phyloP scores from a whole-genome alignment of 495 filamentous ascomycete genomes.

The Xylaria longipes region DNA sequence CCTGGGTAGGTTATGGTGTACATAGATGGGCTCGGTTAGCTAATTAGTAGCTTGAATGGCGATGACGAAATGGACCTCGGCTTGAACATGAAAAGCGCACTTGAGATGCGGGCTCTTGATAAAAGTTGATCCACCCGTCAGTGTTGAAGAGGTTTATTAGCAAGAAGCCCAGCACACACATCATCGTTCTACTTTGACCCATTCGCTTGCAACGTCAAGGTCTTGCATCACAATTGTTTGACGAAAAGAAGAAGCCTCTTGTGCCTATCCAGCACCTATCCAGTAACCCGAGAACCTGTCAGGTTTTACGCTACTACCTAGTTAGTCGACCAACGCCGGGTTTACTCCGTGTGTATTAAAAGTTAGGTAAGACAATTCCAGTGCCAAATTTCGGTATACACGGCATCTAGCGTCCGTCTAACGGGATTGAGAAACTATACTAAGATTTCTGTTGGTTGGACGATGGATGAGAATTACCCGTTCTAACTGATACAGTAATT shows the following conservation, averaged over 20 bases:
- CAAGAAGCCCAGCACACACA: conserved; percentile 2
- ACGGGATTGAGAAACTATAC: not conserved
- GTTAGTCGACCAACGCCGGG: conserved; percentile 1
- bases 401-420: not conserved
- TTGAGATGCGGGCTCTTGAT: conserved; percentile 6
- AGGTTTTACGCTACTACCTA: not conserved
- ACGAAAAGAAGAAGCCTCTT: not conserved
- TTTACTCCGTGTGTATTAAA: not conserved
- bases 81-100: not conserved
- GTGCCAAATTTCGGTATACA: not conserved
- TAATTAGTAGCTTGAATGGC: not conserved
- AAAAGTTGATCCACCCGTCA: conserved; percentile 1
- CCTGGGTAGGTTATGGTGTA: not conserved
- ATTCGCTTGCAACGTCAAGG: not conserved
- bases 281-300: conserved; percentile 6
- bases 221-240: not conserved
- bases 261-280: not conserved
- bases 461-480: not conserved
- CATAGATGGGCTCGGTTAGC: not conserved
- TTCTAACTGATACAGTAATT: conserved; percentile 11
- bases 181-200: not conserved
- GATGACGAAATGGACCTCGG: conserved; percentile 21
- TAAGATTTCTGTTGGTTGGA: not conserved
- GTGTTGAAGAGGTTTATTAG: conserved; percentile 9
- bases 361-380: conserved; percentile 3